Conservation (phyloP, 441 rosid genomes). For the Populus trichocarpa region DNA sequence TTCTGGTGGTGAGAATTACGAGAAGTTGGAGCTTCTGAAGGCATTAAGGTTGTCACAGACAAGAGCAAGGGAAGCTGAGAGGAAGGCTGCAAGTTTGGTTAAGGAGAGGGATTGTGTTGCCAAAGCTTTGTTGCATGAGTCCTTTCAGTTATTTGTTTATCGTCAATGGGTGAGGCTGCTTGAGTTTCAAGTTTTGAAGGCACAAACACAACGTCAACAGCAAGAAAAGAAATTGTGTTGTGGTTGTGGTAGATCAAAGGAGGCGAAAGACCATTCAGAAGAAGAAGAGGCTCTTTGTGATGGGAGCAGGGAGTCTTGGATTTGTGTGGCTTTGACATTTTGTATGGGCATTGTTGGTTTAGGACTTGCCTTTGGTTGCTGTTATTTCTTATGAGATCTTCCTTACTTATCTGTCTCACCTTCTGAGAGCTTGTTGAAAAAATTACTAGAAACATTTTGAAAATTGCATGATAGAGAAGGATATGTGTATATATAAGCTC, state of each 20-base stretch:
- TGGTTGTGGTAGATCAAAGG: constrained; percentile 5
- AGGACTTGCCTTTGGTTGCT: too few species aligned
- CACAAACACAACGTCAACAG: constrained; percentile 20
- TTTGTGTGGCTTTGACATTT: constrained; percentile 32
- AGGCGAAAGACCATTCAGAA: not conserved
- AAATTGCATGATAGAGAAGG: too few species aligned
- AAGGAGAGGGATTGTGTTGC: constrained; percentile 39
- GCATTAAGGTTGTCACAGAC: constrained; percentile 63
- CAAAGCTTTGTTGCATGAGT: constrained; percentile 35
- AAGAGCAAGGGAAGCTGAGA: constrained; percentile 66
- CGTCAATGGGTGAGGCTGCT: constrained; percentile 50
- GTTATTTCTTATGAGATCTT: too few species aligned
- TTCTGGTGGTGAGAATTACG: constrained; percentile 7
- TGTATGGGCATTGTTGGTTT: constrained; percentile 17
- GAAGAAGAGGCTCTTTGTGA: not conserved
- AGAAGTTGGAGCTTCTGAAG: constrained; percentile 50
- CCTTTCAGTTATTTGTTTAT: constrained; percentile 38
- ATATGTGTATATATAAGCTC: too few species aligned
- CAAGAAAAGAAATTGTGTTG: constrained; percentile 7
- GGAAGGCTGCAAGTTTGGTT: constrained; percentile 34
- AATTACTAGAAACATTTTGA: too few species aligned
- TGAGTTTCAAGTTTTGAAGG: constrained; percentile 37
- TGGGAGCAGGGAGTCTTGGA: constrained; percentile 21
- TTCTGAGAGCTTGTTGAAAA: too few species aligned
- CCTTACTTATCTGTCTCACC: too few species aligned